Base-by-base conservation (phyloP, 2,329 filamentous ascomycete genomes). In the Aureobasidium uvarum region DNA sequence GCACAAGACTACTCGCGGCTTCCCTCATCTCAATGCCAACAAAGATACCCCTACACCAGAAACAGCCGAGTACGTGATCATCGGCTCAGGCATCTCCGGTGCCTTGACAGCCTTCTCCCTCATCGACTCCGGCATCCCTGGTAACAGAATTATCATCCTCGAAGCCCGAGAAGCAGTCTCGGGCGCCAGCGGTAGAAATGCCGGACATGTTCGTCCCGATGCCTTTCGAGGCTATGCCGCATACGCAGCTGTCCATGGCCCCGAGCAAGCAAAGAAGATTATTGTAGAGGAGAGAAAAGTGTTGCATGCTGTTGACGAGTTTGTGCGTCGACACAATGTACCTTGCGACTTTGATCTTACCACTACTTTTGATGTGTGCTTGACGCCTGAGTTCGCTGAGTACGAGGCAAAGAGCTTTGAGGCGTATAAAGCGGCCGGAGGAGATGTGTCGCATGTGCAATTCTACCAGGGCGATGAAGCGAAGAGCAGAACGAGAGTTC, bases 351-450 rank as follows among this genome's bases (percentile, higher is more conserved):
- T 83, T 70, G 73, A 81, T 59, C 71, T 77, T 2, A 79, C 79
- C 0, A 78, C 77, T 0, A 83, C 81, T 0, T 80, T 81, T 48
- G 81, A 82, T 65, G 79, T 81, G 10, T 83, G 81, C 68, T 73
- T 83, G 71, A 81, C 80, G 0, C 72, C 72, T 0, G 79, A 80
- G 41, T 82, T 82, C 66, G 80, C 79, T 10, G 72, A 73, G 23
- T 80, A 81, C 64, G 79, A 81, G 67, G 76, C 75, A 3, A 72
- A 75, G 28, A 79, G 75, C 64, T 71, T 79, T 28, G 68, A 75
- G 25, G 75, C 74, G 48, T 82, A 77, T 64, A 72, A 70, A 23
- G 70, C 74, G 3, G 79, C 79, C 20, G 79, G 80, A 1, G 80
- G 80, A 0, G 78, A 81, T 67, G 72, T 78, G 3, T 78, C 77